Evolutionary conservation across 805 yeast genomes (phyloP), one percentile per base, ranked within the genome.

Genomic region (Wickerhamiella musiphila): DNA sequence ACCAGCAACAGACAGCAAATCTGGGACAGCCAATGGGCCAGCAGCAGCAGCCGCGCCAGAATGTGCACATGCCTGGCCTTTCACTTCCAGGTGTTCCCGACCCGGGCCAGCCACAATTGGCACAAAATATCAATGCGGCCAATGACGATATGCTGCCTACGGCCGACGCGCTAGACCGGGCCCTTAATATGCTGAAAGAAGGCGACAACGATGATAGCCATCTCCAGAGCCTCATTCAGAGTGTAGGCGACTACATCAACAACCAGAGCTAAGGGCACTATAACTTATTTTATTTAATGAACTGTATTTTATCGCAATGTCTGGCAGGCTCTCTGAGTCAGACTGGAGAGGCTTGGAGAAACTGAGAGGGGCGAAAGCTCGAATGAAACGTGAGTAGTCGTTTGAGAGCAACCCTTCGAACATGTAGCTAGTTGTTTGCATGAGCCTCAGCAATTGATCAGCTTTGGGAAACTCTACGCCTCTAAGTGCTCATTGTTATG

Each of bases 201-300:
- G 26, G 19, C 32, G 28, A 28, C 22, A 9, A 28, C 23, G 37
- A 40, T 17, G 47, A 37, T 12, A 35, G 36, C 9, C 38, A 46
- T 12, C 36, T 47, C 15, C 47, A 46, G 37, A 39, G 38, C 26
- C 38, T 46, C 23, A 33, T 47, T 16, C 50, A 46, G 33, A 45
- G 44, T 23, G 51, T 47, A 12, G 51, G 49, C 20, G 48, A 43
- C 21, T 47, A 41, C 26, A 47, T 47, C 35, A 40, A 39, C 36
- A 32, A 39, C 37, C 37, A 39, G 30, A 25, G 17, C 18, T 28
- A 17, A 28, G n/a, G 4, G 17, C 18, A 4, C 5, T 18, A 6
- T 20, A 18, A 17, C 17, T 33, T 24, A 16, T 22, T 28, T 23
- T 32, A 32, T 27, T 32, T 27, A 27, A 16, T n/a, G 21, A 21